phyloP scores from a whole-genome alignment of 441 rosid species.

The Mallotus japonicus region DNA sequence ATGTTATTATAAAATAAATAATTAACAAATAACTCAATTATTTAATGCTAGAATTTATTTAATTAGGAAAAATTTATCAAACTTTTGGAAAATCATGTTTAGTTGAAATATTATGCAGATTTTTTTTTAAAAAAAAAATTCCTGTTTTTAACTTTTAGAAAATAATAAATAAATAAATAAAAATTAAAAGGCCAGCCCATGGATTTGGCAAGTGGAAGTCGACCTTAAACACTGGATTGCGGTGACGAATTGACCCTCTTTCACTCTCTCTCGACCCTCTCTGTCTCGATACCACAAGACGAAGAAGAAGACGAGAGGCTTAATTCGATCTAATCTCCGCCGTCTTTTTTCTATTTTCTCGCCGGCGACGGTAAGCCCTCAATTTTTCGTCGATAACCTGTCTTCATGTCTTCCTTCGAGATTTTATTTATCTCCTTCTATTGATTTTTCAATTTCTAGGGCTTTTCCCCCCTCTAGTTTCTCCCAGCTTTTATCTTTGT shows the following conservation, averaged over 20 bases:
- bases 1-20: too few relatives aligned
- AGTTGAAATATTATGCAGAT: too few relatives aligned
- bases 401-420: neutral
- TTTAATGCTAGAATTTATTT: too few relatives aligned
- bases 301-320: too few relatives aligned
- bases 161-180: neutral
- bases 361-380: constrained; percentile 26
- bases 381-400: too few relatives aligned
- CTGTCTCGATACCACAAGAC: too few relatives aligned
- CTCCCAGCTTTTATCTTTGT: neutral
- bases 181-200: neutral
- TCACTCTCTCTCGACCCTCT: neutral
- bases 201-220: neutral
- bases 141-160: neutral
- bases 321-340: neutral
- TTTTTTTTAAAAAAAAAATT: too few relatives aligned
- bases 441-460: constrained; percentile 18
- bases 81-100: too few relatives aligned
- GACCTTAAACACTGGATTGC: neutral
- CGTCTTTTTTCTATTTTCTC: constrained; percentile 10
- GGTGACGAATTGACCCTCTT: constrained; percentile 1
- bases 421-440: neutral
- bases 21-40: too few relatives aligned
- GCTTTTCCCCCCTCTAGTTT: constrained; percentile 11
- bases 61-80: too few relatives aligned